Percentiles rank a stretch among this genome's conserved stretches.
Evolutionary conservation across 1,284 basidiomycete genomes (phyloP).

Genomic region (Ceratobasidium theobromae): DNA sequence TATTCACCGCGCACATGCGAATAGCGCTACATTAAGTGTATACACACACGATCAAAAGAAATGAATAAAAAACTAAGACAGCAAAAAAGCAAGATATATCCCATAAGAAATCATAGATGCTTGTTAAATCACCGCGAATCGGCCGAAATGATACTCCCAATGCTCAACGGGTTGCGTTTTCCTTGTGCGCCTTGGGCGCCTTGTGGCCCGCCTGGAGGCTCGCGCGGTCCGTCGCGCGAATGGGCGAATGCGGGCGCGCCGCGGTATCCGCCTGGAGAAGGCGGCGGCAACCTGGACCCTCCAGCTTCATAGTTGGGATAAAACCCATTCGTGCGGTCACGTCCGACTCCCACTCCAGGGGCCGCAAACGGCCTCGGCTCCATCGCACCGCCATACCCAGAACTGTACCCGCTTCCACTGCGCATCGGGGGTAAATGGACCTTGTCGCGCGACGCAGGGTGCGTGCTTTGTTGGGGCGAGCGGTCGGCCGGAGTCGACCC

Average conservation of each 20-base stretch:
- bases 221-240: slow-evolving; percentile 12
- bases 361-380: neutral
- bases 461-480: slow-evolving; percentile 16
- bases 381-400: slow-evolving; percentile 11
- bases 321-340: neutral
- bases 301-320: neutral
- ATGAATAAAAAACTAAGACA: neutral
- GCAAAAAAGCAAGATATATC: neutral
- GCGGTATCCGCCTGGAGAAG: no score
- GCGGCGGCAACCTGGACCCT: no score
- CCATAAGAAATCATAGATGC: neutral
- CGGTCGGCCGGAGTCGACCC: slow-evolving; percentile 25
- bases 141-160: slow-evolving; percentile 69
- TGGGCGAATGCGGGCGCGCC: slow-evolving; percentile 26
- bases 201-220: slow-evolving; percentile 16
- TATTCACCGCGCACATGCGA: neutral
- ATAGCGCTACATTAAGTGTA: neutral
- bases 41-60: neutral
- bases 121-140: slow-evolving; percentile 39
- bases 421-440: slow-evolving; percentile 35
- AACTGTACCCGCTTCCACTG: neutral
- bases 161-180: slow-evolving; percentile 69
- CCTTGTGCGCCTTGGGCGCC: slow-evolving; percentile 39
- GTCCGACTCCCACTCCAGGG: neutral
- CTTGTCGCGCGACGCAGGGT: no score